Evolutionary conservation across 371 early-diverging fungal genomes (phyloP), one percentile per base, ranked within the genome.

Genomic region (Dinochytrium kinnereticum): DNA sequence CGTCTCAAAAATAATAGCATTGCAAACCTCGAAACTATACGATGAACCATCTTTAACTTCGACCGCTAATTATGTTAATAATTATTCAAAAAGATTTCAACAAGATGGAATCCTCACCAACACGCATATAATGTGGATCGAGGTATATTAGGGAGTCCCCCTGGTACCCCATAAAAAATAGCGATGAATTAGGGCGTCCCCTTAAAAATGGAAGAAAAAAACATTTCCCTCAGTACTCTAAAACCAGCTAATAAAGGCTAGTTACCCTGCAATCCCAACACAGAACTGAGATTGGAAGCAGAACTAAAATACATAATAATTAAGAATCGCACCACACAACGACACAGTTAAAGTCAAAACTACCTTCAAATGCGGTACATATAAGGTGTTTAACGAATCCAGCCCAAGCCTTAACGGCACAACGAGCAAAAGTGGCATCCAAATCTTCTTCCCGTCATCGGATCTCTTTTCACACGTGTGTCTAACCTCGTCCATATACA

Each of bases 61-160:
- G n/a, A 83, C 71, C 15, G 73, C 78, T 78, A 34, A 10, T 34
- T 44, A 38, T 53, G 21, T 19, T 37, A 1, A 24, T 31, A 17
- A 49, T n/a, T 7, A 38, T 24, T 30, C 31, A 33, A 61, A 31
- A 13, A n/a, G n/a, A n/a, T n/a, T n/a, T n/a, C n/a, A n/a, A n/a
- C n/a, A n/a, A n/a, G n/a, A 61, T 61, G 10, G 19, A 21, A 21
- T 19, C 36, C 37, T 65, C 75, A 83, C 82, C 89, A 26, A 91
- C 89, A 26, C 95, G 89, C 28, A 93, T 89, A 74, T 88, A 90
- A 78, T 98, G 98, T 30, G 98, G 97, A 77, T 98, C 98, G n/a
- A 96, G 83, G 75, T 95, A 98, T 17, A 96, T 85, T 13, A 98
- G 76, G 34, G 93, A 88, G 76, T 92, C 87, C 2, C 88, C 91